phyloP scores from a whole-genome alignment of 2,329 filamentous ascomycete species.

The Chaetomium strumarium region DNA sequence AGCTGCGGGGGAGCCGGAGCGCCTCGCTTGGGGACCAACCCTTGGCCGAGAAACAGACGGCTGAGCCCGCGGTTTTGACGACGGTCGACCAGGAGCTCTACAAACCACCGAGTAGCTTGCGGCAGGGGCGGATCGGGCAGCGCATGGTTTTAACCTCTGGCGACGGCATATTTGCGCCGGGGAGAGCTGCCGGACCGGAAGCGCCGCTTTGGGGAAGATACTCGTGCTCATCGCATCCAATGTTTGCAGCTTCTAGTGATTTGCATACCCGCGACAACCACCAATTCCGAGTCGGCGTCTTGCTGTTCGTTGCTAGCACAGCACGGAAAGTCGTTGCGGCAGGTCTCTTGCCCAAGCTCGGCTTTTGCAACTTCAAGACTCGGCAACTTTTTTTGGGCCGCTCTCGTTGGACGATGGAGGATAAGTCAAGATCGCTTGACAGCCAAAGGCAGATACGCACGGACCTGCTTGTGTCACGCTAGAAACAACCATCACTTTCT shows the following conservation, averaged over 20 bases:
- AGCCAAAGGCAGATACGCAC: conserved; percentile 13
- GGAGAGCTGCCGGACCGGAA: conserved; percentile 29
- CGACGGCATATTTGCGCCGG: conserved; percentile 29
- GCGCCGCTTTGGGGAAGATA: conserved; percentile 31
- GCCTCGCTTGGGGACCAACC: conserved; percentile 6
- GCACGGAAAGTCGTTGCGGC: neutral
- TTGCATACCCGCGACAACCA: conserved; percentile 9
- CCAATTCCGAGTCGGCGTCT: neutral
- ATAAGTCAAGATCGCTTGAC: conserved; percentile 2
- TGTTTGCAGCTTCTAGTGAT: neutral
- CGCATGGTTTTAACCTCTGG: conserved; percentile 23
- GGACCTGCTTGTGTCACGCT: neutral
- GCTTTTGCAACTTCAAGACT: neutral
- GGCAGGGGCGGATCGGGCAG: conserved; percentile 17
- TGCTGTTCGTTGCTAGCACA: neutral
- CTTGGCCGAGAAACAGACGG: neutral
- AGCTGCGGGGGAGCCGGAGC: neutral
- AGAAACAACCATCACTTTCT: conserved; percentile 18
- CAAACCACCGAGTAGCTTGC: conserved; percentile 20
- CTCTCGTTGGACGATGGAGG: neutral
- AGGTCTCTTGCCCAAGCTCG: neutral
- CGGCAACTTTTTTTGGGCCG: conserved; percentile 17
- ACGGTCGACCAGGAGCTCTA: conserved; percentile 13
- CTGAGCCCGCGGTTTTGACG: neutral
- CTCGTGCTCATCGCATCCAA: conserved; percentile 30